Evolutionary conservation across 2,329 filamentous ascomycete genomes (phyloP), one percentile per base, ranked within the genome.

Genomic region (Penicillium glabrum): DNA sequence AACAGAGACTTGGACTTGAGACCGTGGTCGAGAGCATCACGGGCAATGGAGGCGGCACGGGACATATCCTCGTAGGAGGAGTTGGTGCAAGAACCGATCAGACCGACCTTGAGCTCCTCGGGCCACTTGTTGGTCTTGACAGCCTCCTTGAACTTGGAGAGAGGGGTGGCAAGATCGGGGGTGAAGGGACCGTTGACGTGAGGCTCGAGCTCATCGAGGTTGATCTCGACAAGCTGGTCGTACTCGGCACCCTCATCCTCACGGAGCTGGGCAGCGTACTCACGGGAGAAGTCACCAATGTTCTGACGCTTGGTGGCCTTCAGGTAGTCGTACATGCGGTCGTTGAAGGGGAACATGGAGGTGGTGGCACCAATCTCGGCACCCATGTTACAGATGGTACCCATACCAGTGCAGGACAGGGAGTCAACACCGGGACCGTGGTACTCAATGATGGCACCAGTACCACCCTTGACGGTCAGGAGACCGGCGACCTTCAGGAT

Each of bases 1-100:
- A 99, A 97, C 71, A 93, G 89, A 2, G 91, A 86, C 68, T 89
- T 91, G 39, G 95, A 92, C 79, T 91, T 90, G 58, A 99, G 81
- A 16, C 95, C 95, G n/a, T 92, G 95, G 57, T 88, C 86, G 51
- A 88, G 84, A 10, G 95, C 95, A 75, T 97, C 93, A 75, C 93
- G 93, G 57, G 98, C 91, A 55, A 99, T 85, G 70, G 92, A 87
- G 77, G 97, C 93, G 14, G 93, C 91, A 60, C 93, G 89, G 35
- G 93, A 96, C 95, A 99, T 99, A 73, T 99, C 95, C 77, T 97
- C 89, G 75, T 98, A 99, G 2, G 95, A 98, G 75, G 91, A 96
- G 83, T 99, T 99, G 50, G 95, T 99, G 82, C 95, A 99, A 79
- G 92, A 96, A 59, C 95, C 95, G 71, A 99, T 99, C 53, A 99